Conservation (phyloP, 2,329 filamentous ascomycete species). For the Venturia effusa region DNA sequence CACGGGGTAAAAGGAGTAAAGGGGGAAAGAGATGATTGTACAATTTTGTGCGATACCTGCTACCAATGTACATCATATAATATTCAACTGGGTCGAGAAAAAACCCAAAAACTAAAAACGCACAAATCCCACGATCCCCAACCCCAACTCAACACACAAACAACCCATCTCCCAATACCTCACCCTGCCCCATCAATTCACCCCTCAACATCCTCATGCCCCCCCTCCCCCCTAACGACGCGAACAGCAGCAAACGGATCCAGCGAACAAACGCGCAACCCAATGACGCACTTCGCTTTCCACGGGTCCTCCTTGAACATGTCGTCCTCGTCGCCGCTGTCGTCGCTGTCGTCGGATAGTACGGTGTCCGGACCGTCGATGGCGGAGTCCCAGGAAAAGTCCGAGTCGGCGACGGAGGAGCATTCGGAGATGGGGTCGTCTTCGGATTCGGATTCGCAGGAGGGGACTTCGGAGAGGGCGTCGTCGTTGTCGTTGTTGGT, state of each 20-base stretch:
- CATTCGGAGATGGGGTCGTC: not conserved
- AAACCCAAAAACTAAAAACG: too few relatives aligned
- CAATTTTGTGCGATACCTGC: too few relatives aligned
- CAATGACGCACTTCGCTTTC: conserved; percentile 39
- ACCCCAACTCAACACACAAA: too few relatives aligned
- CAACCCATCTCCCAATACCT: too few relatives aligned
- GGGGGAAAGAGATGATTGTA: too few relatives aligned
- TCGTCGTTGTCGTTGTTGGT: not conserved
- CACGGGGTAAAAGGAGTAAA: too few relatives aligned
- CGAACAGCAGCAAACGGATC: conserved; percentile 30
- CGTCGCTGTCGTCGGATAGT: not conserved
- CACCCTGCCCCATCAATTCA: not conserved
- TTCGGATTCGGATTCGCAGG: not conserved
- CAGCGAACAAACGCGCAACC: conserved; percentile 34
- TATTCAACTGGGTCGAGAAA: too few relatives aligned
- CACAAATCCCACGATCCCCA: too few relatives aligned
- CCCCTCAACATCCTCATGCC: conserved; percentile 8
- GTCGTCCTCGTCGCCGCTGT: conserved; percentile 12
- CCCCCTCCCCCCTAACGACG: conserved; percentile 22
- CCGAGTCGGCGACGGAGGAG: conserved; percentile 8
- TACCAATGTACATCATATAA: too few relatives aligned
- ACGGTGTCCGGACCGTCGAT: conserved; percentile 8
- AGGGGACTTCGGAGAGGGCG: not conserved
- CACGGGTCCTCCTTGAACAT: conserved; percentile 25
- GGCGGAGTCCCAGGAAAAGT: conserved; percentile 11